Evolutionary conservation across 106 monocot genomes (phyloP).

Genomic region (Platanthera zijinensis): DNA sequence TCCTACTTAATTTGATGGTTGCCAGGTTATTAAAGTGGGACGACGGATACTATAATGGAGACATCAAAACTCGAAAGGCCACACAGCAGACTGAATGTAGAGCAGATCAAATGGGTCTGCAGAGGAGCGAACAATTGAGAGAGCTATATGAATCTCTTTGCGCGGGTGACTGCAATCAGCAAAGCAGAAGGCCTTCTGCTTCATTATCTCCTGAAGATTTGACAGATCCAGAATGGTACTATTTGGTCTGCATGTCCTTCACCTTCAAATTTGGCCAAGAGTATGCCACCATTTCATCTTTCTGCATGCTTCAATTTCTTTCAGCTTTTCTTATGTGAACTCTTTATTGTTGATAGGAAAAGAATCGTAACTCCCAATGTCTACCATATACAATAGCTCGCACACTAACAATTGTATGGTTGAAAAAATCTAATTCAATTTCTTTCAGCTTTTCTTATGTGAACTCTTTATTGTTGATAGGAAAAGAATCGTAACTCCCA

Average conservation of each 20-base stretch:
- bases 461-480: no score
- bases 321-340: no score
- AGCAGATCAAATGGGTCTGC: constrained; percentile 56
- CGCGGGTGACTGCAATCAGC: constrained; percentile 55
- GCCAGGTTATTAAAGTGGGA: constrained; percentile 55
- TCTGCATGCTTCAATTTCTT: not conserved
- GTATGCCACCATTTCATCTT: constrained; percentile 21
- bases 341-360: no score
- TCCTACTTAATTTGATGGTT: not conserved
- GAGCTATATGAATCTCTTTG: constrained; percentile 71
- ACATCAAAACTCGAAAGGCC: constrained; percentile 82
- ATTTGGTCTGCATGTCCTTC: constrained; percentile 97
- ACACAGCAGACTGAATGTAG: constrained; percentile 53
- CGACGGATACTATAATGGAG: constrained; percentile 87
- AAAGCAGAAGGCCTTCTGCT: constrained; percentile 53
- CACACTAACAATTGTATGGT: no score
- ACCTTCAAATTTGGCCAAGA: constrained; percentile 60
- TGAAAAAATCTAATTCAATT: not conserved
- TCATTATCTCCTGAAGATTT: constrained; percentile 90
- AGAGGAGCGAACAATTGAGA: constrained; percentile 75
- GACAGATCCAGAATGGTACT: constrained; percentile 81
- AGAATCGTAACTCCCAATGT: no score
- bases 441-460: no score
- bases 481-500: no score
- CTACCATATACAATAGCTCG: no score